These are phyloP conservation scores for Elsinoe perseae DNA, from an alignment of 2,329 filamentous ascomycete genomes.

Conservation along the genomic window DNA sequence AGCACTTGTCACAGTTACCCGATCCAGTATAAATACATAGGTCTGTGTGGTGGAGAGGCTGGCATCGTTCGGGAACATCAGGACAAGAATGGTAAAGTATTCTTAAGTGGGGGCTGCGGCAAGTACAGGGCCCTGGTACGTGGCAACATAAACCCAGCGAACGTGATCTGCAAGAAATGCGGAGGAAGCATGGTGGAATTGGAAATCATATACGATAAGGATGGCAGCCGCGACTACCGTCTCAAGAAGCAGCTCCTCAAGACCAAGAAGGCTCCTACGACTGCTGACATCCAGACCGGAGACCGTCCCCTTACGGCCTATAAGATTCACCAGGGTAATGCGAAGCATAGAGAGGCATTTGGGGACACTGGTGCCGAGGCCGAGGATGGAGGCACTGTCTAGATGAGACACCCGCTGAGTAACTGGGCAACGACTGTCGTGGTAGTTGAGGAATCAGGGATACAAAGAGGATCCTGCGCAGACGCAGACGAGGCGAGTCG, in stretches of 20 bases:
- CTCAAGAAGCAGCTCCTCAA: slow-evolving; percentile 32
- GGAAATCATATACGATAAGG: neutral
- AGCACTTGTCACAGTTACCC: neutral
- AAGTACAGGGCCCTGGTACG: neutral
- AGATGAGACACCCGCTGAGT: no score
- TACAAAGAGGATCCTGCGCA: no score
- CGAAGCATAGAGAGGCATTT: no score
- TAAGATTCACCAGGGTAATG: no score
- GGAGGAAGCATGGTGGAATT: neutral
- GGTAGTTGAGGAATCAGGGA: no score
- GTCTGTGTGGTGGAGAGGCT: neutral
- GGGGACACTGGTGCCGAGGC: no score
- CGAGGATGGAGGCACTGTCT: no score
- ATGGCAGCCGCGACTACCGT: neutral
- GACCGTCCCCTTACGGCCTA: no score
- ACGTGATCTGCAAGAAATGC: neutral
- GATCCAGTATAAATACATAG: neutral
- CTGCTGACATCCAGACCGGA: no score
- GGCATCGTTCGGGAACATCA: neutral
- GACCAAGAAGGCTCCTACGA: slow-evolving; percentile 33
- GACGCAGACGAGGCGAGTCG: no score
- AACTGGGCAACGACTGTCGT: no score
- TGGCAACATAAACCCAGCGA: neutral
- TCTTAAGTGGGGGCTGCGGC: neutral
- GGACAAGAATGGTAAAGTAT: neutral